These are phyloP conservation scores for Nicotiana obtusifolia DNA, from an alignment of 257 asterid genomes.

Conservation along the genomic window DNA sequence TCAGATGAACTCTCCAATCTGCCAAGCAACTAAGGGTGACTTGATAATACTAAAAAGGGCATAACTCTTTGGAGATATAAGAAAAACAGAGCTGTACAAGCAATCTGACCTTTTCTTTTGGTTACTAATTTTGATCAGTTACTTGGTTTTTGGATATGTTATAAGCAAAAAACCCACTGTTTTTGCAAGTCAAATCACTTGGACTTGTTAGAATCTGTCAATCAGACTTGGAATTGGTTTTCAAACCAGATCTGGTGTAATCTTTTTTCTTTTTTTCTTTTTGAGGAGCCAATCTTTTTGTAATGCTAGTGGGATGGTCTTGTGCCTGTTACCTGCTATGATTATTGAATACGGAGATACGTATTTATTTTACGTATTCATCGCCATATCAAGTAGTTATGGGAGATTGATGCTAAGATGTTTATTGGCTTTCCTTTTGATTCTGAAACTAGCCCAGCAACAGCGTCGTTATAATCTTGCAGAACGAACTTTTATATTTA, in stretches of 20 bases:
- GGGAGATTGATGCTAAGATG: background rate
- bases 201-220: background rate
- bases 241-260: background rate
- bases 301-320: background rate
- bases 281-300: background rate
- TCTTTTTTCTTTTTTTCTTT: background rate
- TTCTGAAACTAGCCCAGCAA: background rate
- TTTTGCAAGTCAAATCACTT: conserved; percentile 2
- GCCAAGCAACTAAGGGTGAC: background rate
- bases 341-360: background rate
- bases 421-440: background rate
- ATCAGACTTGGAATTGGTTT: background rate
- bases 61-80: background rate
- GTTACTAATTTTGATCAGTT: background rate
- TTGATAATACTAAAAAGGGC: background rate
- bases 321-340: background rate
- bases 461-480: background rate
- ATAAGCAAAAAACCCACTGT: background rate
- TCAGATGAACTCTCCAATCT: background rate
- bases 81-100: background rate
- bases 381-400: background rate
- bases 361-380: background rate
- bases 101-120: conserved; percentile 2
- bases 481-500: background rate
- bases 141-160: background rate